Base-by-base conservation (phyloP, 1,284 basidiomycete genomes). In the Ceratobasidium sp. region DNA sequence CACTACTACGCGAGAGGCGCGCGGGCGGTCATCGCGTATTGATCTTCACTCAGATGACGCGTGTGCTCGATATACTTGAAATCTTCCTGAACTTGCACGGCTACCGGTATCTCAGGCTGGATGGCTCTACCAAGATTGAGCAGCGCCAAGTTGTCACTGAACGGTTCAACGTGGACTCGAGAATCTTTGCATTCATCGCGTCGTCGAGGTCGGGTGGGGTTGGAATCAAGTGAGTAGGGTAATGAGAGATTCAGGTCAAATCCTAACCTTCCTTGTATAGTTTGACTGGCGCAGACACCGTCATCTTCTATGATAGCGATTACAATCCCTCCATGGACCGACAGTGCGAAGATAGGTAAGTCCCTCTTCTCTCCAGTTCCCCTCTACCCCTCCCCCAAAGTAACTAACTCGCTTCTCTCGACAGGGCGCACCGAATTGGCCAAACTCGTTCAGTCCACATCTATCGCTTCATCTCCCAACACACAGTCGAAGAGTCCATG, bases 11-110 rank as follows among this genome's bases (percentile, higher is more conserved):
- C 27, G 90, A 94, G 80, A 92, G 91, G 81, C 96, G 97, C 80
- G 89, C 89, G 0, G 94, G 90, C 1, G 95, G 95, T 0, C 96
- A 98, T 81, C 92, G 97, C 0, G 89, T 95, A 27, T 87, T 99
- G 62, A 97, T 99, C 79, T 99, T 99, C 82, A 99, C 97, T 0
- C 97, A 99, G 81, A 99, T 99, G 97, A 98, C 97, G 27, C 88
- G 89, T 75, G 93, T 99, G 47, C 87, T 99, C 72, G 97, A 99
- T 82, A 97, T 99, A 73, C 87, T 99, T 64, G 97, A 99, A 81
- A 91, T 92, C 47, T 98, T 97, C 84, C 87, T 99, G 75, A 97
- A 93, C 79, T 91, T 95, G 78, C 95, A 97, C 79, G 97, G 97
- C 0, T 96, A 97, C 81, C 88, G 97, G 5, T 99, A 99, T 82